phyloP scores from a whole-genome alignment of 1,139 yeast species.

The Pichiaceae sp. region DNA sequence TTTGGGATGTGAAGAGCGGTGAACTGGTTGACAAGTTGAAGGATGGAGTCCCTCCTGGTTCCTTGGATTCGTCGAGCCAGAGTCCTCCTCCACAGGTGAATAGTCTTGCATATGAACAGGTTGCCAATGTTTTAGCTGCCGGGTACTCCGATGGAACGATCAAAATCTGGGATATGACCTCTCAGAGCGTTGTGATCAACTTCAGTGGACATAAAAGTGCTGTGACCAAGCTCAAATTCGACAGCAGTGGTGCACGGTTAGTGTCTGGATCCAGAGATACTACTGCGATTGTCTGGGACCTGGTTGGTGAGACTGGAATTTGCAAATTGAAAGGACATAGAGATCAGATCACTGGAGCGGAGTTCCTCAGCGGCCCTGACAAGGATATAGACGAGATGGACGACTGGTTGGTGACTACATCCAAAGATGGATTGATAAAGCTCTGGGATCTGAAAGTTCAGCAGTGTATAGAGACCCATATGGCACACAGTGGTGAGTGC shows the following conservation, averaged over 20 bases:
- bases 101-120: conserved; percentile 47
- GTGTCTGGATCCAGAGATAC: conserved; percentile 86
- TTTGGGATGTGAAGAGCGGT: conserved; percentile 93
- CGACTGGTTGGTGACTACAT: conserved; percentile 64
- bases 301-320: conserved; percentile 85
- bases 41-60: conserved; percentile 69
- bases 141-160: conserved; percentile 88
- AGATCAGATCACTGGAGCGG: conserved; percentile 74
- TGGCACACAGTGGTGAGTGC: conserved; percentile 90
- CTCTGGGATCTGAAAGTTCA: conserved; percentile 88
- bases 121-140: conserved; percentile 69
- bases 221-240: conserved; percentile 61
- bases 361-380: conserved; percentile 29
- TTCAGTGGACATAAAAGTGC: conserved; percentile 86
- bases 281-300: conserved; percentile 84
- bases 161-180: conserved; percentile 85
- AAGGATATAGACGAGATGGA: conserved; percentile 42
- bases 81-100: conserved; percentile 60
- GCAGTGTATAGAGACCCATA: conserved; percentile 89
- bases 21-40: conserved; percentile 49
- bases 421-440: conserved; percentile 87
- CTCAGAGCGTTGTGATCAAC: conserved; percentile 66
- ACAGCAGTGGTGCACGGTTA: conserved; percentile 72
- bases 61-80: conserved; percentile 55
- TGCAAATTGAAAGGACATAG: conserved; percentile 84